Evolutionary conservation across 2,329 filamentous ascomycete genomes (phyloP).

Genomic region (Davidsoniella virescens): DNA sequence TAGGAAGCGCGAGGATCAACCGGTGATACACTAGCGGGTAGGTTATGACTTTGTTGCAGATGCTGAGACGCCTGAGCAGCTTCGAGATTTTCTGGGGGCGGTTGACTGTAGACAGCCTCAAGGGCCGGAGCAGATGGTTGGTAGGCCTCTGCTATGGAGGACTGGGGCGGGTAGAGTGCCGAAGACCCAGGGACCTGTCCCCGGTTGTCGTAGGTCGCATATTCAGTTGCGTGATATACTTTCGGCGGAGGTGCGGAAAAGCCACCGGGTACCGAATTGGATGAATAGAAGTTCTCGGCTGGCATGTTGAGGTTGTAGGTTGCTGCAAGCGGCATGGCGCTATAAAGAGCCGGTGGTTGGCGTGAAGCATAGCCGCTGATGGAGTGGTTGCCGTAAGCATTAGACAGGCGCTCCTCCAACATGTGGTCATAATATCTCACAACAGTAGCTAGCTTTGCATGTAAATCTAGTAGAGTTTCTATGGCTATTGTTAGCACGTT

Average conservation of each 20-base stretch:
- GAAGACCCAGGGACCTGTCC: background rate
- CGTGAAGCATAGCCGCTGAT: constrained; percentile 42
- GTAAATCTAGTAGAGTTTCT: constrained; percentile 87
- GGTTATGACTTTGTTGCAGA: constrained; percentile 7
- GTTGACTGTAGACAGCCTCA: constrained; percentile 22
- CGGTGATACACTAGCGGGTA: constrained; percentile 16
- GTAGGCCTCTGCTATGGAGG: background rate
- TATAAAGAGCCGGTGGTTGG: constrained; percentile 39
- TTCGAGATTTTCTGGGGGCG: constrained; percentile 16
- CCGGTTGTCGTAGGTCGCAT: background rate
- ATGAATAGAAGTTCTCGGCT: constrained; percentile 74
- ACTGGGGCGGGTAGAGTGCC: background rate
- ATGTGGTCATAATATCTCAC: constrained; percentile 96
- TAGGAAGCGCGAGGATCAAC: constrained; percentile 39
- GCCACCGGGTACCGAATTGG: constrained; percentile 4
- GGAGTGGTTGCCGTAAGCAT: constrained; percentile 72
- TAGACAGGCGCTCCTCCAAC: constrained; percentile 88
- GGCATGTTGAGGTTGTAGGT: constrained; percentile 31
- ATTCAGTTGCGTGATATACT: constrained; percentile 3
- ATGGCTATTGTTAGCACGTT: background rate
- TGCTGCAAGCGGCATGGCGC: constrained; percentile 51
- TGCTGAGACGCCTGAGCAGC: background rate
- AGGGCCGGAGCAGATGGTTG: constrained; percentile 12
- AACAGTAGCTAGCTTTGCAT: constrained; percentile 88
- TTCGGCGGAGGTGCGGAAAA: constrained; percentile 3